phyloP scores from a whole-genome alignment of 306 rosid species.

The Senna tora region DNA sequence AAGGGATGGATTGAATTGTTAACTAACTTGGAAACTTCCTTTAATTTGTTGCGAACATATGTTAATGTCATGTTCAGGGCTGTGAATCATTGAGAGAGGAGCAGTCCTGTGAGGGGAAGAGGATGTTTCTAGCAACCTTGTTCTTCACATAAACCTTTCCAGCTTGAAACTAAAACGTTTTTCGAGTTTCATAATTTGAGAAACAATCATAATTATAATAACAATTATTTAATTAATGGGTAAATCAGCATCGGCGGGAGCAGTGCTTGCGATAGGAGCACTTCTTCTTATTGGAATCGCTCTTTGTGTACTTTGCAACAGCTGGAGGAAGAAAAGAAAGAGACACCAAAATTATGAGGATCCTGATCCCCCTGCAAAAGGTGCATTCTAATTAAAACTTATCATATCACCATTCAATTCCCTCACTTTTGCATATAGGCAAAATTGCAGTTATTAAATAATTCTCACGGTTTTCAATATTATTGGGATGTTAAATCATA shows the following conservation, averaged over 20 bases:
- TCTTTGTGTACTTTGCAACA: conserved; percentile 42
- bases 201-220: conserved; percentile 17
- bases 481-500: too few relatives aligned
- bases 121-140: conserved; percentile 51
- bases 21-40: too few relatives aligned
- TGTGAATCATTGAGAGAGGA: conserved; percentile 42
- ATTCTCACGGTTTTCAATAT: too few relatives aligned
- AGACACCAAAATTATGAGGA: conserved; percentile 58
- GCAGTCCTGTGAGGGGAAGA: conserved; percentile 32
- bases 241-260: conserved; percentile 35
- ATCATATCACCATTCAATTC: too few relatives aligned
- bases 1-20: too few relatives aligned
- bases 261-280: conserved; percentile 46
- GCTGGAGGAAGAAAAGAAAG: conserved; percentile 57
- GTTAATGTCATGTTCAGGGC: conserved; percentile 37
- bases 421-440: too few relatives aligned
- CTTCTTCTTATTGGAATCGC: conserved; percentile 40
- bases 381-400: conserved; percentile 30
- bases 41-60: too few relatives aligned
- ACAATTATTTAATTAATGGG: conserved; percentile 46
- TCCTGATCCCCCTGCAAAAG: conserved; percentile 49
- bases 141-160: conserved; percentile 37
- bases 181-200: conserved; percentile 20
- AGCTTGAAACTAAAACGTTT: conserved; percentile 48
- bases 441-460: too few relatives aligned